phyloP scores from a whole-genome alignment of 345 rosid genomes.

The Gynandropsis gynandra region DNA sequence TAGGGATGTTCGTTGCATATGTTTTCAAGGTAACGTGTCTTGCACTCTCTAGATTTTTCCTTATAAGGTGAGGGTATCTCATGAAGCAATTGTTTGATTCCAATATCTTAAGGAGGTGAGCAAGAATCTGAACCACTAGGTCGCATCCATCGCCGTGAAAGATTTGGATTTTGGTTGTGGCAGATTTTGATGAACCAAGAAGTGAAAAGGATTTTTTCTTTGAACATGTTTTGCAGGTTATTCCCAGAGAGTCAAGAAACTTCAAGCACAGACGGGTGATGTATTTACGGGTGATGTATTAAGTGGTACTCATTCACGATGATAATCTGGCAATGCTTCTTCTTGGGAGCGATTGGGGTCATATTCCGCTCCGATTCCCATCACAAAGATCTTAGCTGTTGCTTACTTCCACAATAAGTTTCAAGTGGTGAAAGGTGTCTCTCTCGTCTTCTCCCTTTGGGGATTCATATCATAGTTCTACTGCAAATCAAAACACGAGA shows the following conservation, averaged over 20 bases:
- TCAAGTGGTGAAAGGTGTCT: slow-evolving; percentile 52
- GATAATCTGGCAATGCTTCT: slow-evolving; percentile 43
- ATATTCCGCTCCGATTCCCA: slow-evolving; percentile 48
- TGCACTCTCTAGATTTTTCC: no score
- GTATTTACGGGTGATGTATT: no score
- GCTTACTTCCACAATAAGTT: slow-evolving; percentile 57
- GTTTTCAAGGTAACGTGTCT: slow-evolving; percentile 69
- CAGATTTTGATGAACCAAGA: no score
- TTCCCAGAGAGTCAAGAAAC: slow-evolving; percentile 49
- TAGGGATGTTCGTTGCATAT: slow-evolving; percentile 50
- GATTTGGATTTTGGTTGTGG: no score
- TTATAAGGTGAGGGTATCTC: no score
- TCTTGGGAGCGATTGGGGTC: slow-evolving; percentile 51
- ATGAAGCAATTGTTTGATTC: no score
- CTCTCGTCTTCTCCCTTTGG: slow-evolving; percentile 66
- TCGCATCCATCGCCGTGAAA: no score
- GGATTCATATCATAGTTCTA: slow-evolving; percentile 67
- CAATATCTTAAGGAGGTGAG: no score
- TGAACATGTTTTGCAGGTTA: slow-evolving; percentile 46
- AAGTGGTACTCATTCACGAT: slow-evolving; percentile 30
- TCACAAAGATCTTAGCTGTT: slow-evolving; percentile 58
- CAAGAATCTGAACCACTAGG: no score
- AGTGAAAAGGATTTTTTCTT: no score
- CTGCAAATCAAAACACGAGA: slow-evolving; percentile 43
- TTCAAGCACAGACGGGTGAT: slow-evolving; percentile 40